Base-by-base conservation (phyloP, 257 asterid species). In the Apocynum venetum region DNA sequence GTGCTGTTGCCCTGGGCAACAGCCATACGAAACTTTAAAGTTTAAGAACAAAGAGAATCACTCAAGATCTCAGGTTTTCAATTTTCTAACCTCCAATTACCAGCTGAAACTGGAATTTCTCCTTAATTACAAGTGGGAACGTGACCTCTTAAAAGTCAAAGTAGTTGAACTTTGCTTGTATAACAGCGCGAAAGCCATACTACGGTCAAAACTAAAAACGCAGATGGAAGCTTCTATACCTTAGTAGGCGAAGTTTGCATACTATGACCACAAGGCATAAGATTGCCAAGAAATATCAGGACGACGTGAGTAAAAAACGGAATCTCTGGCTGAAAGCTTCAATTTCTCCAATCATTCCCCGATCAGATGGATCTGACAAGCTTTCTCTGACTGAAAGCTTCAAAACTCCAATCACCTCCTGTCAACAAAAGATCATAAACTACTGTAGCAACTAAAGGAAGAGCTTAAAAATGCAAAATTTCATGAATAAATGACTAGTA, bases 1-100 rank as follows among this genome's bases (percentile, higher is more conserved):
- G 78, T 79, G 86, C 84, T 87, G 92, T 75, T 82, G 86, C 93
- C 76, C 82, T 82, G 55, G 72, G 93, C 93, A 85, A 86, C 96
- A 85, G 96, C 97, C 97, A 91, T 92, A 88, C 82, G 82, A 80
- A 77, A 52, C 80, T 47, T 78, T 47, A 73, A 79, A 47, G 78
- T 40, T 89, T 78, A 68, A 46, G 80, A 82, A 75, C 77, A 74
- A 78, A 77, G 71, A 53, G 56, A 48, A 46, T 60, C 78, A 40
- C 77, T 72, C 78, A 76, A 78, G 81, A 80, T 78, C 77, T 71
- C 65, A 31, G 77, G 38, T 82, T 78, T 67, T 31, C 44, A 76
- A n/a, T 71, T 72, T 59, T 68, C 63, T 57, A 55, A 80, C 47
- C 82, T 72, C 59, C 38, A 55, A 69, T 35, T 43, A 38, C 73